Conservation (phyloP, 768 basidiomycete genomes). For the Macrocybe gigantea region DNA sequence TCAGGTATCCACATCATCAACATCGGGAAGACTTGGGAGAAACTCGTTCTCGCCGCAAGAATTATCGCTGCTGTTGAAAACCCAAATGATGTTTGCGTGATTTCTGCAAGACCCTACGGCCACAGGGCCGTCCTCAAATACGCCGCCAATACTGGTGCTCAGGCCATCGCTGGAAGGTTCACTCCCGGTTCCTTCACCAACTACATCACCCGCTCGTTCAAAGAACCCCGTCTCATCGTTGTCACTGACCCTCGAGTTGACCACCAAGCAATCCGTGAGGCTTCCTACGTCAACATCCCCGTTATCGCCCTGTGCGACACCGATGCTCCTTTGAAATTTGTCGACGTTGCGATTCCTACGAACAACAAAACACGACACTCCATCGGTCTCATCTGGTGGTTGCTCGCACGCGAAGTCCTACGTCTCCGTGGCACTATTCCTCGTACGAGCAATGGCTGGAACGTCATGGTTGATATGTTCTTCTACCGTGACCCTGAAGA, state of each 20-base stretch:
- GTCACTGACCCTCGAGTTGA: conserved; percentile 99
- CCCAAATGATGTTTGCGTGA: conserved; percentile 96
- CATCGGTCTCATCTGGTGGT: conserved; percentile 96
- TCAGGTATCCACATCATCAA: conserved; percentile 94
- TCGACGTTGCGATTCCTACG: conserved; percentile 97
- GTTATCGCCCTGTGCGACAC: conserved; percentile 99
- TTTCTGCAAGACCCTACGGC: conserved; percentile 97
- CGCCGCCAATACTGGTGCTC: conserved; percentile 96
- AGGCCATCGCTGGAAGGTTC: conserved; percentile 98
- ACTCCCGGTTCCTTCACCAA: conserved; percentile 99
- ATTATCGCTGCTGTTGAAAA: conserved; percentile 97
- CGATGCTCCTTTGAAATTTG: conserved; percentile 95
- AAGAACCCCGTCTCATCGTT: conserved; percentile 97
- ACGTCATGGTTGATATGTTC: conserved; percentile 99
- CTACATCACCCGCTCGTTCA: conserved; percentile 99
- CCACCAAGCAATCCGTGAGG: conserved; percentile 99
- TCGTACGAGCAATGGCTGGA: conserved; percentile 90
- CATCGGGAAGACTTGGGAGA: conserved; percentile 99
- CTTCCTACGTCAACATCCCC: conserved; percentile 99
- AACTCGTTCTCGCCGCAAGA: conserved; percentile 96
- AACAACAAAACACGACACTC: conserved; percentile 99
- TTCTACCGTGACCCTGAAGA: conserved; percentile 99
- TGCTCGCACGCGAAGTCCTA: conserved; percentile 96
- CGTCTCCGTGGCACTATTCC: conserved; percentile 92
- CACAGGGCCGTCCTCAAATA: conserved; percentile 99